These are phyloP conservation scores for Gossypium herbaceum DNA, from an alignment of 345 rosid species.

Conservation along the genomic window DNA sequence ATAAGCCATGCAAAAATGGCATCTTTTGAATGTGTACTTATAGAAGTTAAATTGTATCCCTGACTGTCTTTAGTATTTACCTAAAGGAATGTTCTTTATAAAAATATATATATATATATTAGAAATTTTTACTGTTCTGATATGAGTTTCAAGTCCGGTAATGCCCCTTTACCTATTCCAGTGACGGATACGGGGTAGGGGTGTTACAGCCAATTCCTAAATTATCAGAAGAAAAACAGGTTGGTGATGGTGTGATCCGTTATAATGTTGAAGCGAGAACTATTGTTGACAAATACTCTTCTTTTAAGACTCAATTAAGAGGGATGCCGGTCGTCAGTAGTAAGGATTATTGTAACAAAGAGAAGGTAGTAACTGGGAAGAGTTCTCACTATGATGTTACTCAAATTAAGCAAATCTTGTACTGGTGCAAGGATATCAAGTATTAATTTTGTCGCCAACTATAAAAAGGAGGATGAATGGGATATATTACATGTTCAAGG, in stretches of 20 bases:
- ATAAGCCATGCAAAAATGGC: no score
- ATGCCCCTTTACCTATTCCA: no score
- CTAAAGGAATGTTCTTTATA: no score
- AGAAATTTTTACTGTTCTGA: no score
- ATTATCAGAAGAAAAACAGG: constrained; percentile 15
- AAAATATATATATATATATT: no score
- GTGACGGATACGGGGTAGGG: no score
- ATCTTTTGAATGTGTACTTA: no score
- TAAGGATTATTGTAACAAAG: constrained; percentile 1
- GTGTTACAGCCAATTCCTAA: background rate
- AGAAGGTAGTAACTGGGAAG: background rate
- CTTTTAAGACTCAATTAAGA: constrained; percentile 3
- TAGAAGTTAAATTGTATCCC: no score
- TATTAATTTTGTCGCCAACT: constrained; percentile 19
- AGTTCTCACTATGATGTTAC: constrained; percentile 20
- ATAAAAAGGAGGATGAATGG: constrained; percentile 10
- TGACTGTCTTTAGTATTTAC: no score
- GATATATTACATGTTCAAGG: constrained; percentile 19
- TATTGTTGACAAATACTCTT: constrained; percentile 19
- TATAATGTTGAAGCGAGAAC: constrained; percentile 7
- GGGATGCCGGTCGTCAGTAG: constrained; percentile 7
- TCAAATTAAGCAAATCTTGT: constrained; percentile 22
- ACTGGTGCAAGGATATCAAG: constrained; percentile 15
- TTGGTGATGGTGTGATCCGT: constrained; percentile 17
- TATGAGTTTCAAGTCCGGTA: no score